phyloP scores from a whole-genome alignment of 345 rosid species.

The Erysimum cheiranthoides region DNA sequence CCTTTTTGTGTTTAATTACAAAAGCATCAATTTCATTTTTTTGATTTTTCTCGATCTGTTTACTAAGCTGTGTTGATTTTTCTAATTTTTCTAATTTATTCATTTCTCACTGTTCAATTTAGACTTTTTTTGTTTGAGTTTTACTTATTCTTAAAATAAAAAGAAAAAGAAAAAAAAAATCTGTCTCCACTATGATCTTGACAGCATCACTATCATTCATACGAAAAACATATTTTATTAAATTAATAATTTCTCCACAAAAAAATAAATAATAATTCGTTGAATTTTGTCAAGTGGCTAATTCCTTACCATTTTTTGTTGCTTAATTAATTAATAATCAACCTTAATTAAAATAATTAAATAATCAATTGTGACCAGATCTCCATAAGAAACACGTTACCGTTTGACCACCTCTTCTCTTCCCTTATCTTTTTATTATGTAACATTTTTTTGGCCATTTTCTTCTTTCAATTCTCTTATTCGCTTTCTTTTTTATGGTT shows the following conservation, averaged over 20 bases:
- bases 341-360: background rate
- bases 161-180: background rate
- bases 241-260: background rate
- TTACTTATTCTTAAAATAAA: background rate
- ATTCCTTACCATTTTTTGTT: background rate
- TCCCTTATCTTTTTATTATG: constrained; percentile 11
- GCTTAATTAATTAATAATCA: background rate
- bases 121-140: constrained; percentile 24
- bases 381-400: constrained; percentile 49
- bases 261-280: background rate
- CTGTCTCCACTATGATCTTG: constrained; percentile 42
- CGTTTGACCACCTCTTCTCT: constrained; percentile 47
- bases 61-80: background rate
- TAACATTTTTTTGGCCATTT: background rate
- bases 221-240: background rate
- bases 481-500: background rate
- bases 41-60: constrained; percentile 4
- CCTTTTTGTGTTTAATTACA: background rate
- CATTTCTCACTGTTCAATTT: constrained; percentile 18
- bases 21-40: constrained; percentile 4
- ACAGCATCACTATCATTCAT: constrained; percentile 19
- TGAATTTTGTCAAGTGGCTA: constrained; percentile 31
- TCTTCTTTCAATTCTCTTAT: background rate
- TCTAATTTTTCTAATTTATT: background rate
- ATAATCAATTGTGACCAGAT: constrained; percentile 30